Percentiles rank a stretch among this genome's conserved stretches.
These are phyloP conservation scores for Talaromyces proteolyticus DNA, from an alignment of 495 filamentous ascomycete genomes.

Conservation along the genomic window DNA sequence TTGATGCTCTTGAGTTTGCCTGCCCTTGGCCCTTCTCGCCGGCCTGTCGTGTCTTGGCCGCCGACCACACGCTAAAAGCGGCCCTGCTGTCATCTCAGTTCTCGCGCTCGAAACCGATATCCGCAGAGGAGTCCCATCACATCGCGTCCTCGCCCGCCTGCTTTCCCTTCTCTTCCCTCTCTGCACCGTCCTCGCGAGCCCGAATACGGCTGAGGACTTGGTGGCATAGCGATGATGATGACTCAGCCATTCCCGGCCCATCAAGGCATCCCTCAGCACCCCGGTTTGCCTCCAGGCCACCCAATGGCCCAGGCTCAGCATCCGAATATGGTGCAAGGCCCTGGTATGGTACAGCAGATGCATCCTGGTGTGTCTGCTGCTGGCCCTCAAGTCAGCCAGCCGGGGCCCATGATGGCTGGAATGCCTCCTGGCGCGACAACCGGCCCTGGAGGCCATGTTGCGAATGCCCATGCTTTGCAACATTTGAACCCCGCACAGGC, in stretches of 20 bases:
- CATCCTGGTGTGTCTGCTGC: conserved; percentile 83
- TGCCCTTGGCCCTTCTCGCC: conserved; percentile 16
- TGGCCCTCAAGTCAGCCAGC: conserved; percentile 71
- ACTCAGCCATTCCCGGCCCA: conserved; percentile 65
- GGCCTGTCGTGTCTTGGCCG: conserved; percentile 33
- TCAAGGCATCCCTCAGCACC: conserved; percentile 67
- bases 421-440: conserved; percentile 67
- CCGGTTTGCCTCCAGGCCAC: conserved; percentile 69
- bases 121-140: no score
- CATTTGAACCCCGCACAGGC: conserved; percentile 68
- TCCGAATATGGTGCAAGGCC: conserved; percentile 50
- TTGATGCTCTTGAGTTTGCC: conserved; percentile 20
- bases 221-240: conserved; percentile 64
- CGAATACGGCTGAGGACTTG: conserved; percentile 27
- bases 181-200: conserved; percentile 14
- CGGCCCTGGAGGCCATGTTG: conserved; percentile 50
- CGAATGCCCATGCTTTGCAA: conserved; percentile 72
- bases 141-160: no score
- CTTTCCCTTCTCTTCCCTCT: neutral
- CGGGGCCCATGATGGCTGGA: conserved; percentile 70
- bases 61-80: conserved; percentile 38
- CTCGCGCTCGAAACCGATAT: conserved; percentile 13
- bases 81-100: conserved; percentile 11
- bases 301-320: conserved; percentile 68
- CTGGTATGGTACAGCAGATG: conserved; percentile 69